These are phyloP conservation scores for Tulasnella calospora DNA, from an alignment of 768 basidiomycete genomes.

Conservation along the genomic window DNA sequence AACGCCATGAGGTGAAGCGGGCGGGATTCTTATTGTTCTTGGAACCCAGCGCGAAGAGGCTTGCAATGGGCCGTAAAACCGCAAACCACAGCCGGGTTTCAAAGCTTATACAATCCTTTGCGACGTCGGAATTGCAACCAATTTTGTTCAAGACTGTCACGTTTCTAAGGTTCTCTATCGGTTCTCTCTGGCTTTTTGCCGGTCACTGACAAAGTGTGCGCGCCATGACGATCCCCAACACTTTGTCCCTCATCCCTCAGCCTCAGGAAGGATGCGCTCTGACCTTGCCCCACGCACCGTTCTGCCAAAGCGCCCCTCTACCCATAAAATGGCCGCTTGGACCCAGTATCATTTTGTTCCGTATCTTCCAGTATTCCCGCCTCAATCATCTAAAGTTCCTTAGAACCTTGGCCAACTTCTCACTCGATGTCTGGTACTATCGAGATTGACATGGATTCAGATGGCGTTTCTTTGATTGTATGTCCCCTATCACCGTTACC, in stretches of 20 bases:
- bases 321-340: not conserved
- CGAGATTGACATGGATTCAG: not conserved
- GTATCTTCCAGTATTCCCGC: not conserved
- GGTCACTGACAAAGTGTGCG: not conserved
- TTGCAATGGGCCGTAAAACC: too few relatives aligned
- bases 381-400: not conserved
- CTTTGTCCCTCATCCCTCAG: not conserved
- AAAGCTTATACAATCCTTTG: too few relatives aligned
- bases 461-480: not conserved
- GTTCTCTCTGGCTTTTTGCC: not conserved
- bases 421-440: not conserved
- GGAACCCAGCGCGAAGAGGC: too few relatives aligned
- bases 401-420: too few relatives aligned
- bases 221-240: not conserved
- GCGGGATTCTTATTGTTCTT: too few relatives aligned
- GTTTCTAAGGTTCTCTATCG: not conserved
- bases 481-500: not conserved
- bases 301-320: not conserved
- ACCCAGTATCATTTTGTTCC: not conserved
- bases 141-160: too few relatives aligned
- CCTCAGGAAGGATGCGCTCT: not conserved
- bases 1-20: too few relatives aligned
- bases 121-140: too few relatives aligned
- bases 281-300: not conserved
- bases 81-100: too few relatives aligned